Evolutionary conservation across 257 asterid genomes (phyloP).

Genomic region (Sherardia arvensis): DNA sequence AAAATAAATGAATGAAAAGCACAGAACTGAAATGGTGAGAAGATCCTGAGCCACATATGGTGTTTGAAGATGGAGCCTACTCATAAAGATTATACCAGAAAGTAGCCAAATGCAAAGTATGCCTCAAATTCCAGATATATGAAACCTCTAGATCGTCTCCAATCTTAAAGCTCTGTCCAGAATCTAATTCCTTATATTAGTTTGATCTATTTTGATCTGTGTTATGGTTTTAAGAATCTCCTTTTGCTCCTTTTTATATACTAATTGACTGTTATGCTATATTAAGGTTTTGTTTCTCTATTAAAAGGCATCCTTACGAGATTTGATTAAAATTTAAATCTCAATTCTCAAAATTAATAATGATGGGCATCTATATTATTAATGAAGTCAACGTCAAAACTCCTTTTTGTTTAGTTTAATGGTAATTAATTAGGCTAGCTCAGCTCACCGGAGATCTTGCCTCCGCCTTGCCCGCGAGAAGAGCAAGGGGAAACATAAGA

Average conservation of each 20-base stretch:
- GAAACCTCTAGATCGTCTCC: slow-evolving; percentile 5
- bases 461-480: too few species aligned
- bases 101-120: neutral
- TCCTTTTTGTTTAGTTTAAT: too few species aligned
- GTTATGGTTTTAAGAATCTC: neutral
- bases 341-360: too few species aligned
- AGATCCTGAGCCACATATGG: slow-evolving; percentile 8
- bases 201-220: neutral
- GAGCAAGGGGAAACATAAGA: too few species aligned
- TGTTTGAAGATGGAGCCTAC: slow-evolving; percentile 15
- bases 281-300: too few species aligned
- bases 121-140: neutral
- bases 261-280: too few species aligned
- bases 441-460: too few species aligned
- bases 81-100: slow-evolving; percentile 1
- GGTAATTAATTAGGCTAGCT: too few species aligned
- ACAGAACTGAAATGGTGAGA: neutral
- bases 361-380: too few species aligned
- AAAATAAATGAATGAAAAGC: neutral
- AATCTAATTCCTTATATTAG: slow-evolving; percentile 11
- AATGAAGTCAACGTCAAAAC: too few species aligned
- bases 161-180: slow-evolving; percentile 10
- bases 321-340: too few species aligned
- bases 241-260: neutral
- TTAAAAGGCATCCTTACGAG: too few species aligned